Evolutionary conservation across 441 rosid genomes (phyloP), one percentile per base, ranked within the genome.

Genomic region (Rhodomyrtus psidioides): DNA sequence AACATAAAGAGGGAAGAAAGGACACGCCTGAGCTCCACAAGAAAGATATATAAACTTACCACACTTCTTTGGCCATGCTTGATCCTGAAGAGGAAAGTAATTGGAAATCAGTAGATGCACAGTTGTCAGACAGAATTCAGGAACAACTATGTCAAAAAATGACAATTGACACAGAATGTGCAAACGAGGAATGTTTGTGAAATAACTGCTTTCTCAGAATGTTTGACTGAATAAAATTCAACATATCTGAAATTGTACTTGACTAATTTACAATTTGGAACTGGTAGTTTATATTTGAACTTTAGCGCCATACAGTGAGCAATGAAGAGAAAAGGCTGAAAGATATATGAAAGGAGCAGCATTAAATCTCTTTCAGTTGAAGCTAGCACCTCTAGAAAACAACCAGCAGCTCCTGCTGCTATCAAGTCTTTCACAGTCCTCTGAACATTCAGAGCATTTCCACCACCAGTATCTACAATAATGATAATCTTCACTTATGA

Each of bases 1-100:
- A 82, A 27, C n/a, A 42, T 24, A 84, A 76, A 82, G 34, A 27
- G 55, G 14, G 21, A 75, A 42, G n/a, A 83, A 74, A 55, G 8
- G 49, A 21, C 42, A 21, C 21, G 79, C 79, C n/a, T 6, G 79
- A 21, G 9, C 49, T 28, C 49, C 49, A 34, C 0, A 49, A 70
- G 75, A 8, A 62, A 5, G 24, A 62, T 21, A 21, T 28, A 12
- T 6, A 54, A 17, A 58, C 92, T 88, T 86, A 91, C 93, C 93
- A 65, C 93, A 91, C 85, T 91, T 92, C 91, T 91, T 91, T 49
- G 94, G 94, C 92, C 94, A 93, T 44, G 93, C 92, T 84, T 93
- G 93, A 86, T 92, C 94, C 93, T 88, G 90, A 54, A 55, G 87
- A 12, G 70, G 85, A 88, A 88, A 83, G 8, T 82, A 84, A 17